Evolutionary conservation across 805 yeast species (phyloP).

Genomic region (Cyberlindnera xylosilytica): DNA sequence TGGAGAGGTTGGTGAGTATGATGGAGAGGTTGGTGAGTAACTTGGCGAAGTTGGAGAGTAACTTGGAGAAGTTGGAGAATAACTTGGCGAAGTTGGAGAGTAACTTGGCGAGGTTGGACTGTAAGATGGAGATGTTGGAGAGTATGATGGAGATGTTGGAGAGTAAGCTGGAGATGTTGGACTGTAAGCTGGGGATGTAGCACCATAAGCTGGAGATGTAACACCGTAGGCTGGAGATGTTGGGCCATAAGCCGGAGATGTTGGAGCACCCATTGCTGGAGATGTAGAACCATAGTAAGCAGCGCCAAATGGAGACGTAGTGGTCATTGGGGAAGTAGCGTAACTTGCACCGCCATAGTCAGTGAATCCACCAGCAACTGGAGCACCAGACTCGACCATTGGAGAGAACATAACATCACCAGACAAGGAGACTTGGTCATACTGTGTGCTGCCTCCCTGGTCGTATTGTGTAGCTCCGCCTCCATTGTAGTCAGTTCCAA

Average conservation of each 20-base stretch:
- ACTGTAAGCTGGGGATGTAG: slow-evolving; percentile 75
- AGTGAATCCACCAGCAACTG: slow-evolving; percentile 75
- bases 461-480: slow-evolving; percentile 90
- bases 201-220: slow-evolving; percentile 75
- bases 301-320: slow-evolving; percentile 48
- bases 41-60: slow-evolving; percentile 41
- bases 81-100: slow-evolving; percentile 60
- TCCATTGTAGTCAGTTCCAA: slow-evolving; percentile 38
- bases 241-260: slow-evolving; percentile 54
- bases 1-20: slow-evolving; percentile 66
- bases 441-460: slow-evolving; percentile 70
- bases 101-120: slow-evolving; percentile 53
- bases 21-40: slow-evolving; percentile 53
- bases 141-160: slow-evolving; percentile 66
- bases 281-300: slow-evolving; percentile 42
- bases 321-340: slow-evolving; percentile 57
- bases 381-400: slow-evolving; percentile 80
- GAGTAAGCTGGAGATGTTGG: slow-evolving; percentile 75
- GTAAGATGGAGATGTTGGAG: slow-evolving; percentile 74
- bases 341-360: slow-evolving; percentile 52
- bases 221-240: slow-evolving; percentile 71
- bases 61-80: slow-evolving; percentile 34
- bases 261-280: slow-evolving; percentile 26
- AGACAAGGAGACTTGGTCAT: slow-evolving; percentile 56
- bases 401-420: slow-evolving; percentile 92